phyloP scores from a whole-genome alignment of 1,284 basidiomycete genomes.

The Leucoagaricus sp. region DNA sequence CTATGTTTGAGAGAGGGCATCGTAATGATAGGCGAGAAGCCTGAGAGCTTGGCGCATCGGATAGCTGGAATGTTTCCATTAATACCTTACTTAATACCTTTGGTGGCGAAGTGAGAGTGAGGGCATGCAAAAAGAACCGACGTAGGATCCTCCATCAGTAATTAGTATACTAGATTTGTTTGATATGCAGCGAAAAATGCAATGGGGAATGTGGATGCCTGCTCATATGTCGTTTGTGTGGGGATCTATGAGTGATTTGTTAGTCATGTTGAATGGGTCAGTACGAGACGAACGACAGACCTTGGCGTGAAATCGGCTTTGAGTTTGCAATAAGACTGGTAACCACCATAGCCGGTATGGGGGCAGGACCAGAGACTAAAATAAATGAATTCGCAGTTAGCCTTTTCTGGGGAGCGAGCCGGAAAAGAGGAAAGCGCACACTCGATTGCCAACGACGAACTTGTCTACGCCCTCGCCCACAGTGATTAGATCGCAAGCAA shows the following conservation, averaged over 20 bases:
- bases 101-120: background rate
- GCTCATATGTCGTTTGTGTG: slow-evolving; percentile 43
- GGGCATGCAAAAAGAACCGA: background rate
- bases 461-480: slow-evolving; percentile 26
- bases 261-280: too few species aligned
- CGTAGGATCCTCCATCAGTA: background rate
- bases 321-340: too few species aligned
- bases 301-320: too few species aligned
- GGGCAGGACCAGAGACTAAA: too few species aligned
- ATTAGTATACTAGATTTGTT: slow-evolving; percentile 25
- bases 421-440: slow-evolving; percentile 27
- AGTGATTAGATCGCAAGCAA: slow-evolving; percentile 29
- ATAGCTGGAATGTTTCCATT: slow-evolving; percentile 49
- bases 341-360: too few species aligned
- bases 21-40: slow-evolving; percentile 54
- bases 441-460: slow-evolving; percentile 25
- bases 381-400: too few species aligned
- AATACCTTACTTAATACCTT: slow-evolving; percentile 17
- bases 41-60: slow-evolving; percentile 53
- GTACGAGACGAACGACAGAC: too few species aligned
- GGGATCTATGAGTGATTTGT: background rate
- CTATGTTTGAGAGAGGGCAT: slow-evolving; percentile 48
- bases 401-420: too few species aligned
- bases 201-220: slow-evolving; percentile 39
- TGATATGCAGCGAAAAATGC: slow-evolving; percentile 39